Conservation (phyloP, 2,329 filamentous ascomycete genomes). For the Hypoxylon sp. region DNA sequence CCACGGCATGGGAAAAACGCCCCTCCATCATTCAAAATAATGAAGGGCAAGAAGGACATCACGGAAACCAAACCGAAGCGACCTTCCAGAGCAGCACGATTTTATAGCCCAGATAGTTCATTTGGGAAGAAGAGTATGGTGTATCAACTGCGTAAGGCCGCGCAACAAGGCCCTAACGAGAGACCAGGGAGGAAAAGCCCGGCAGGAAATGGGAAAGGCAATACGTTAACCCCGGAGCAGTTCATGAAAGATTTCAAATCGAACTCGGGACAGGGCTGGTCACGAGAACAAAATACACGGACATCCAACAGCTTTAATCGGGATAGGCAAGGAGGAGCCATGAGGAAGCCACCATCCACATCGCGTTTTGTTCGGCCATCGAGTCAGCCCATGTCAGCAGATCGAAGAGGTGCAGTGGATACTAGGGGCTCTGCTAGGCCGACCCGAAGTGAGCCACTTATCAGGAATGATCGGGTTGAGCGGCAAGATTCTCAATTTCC, state of each 20-base stretch:
- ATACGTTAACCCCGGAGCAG: conserved; percentile 11
- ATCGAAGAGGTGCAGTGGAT: background rate
- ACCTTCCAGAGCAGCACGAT: conserved; percentile 59
- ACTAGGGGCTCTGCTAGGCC: background rate
- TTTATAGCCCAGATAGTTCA: conserved; percentile 56
- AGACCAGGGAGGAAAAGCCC: background rate
- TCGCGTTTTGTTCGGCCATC: background rate
- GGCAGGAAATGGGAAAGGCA: background rate
- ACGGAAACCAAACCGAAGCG: conserved; percentile 51
- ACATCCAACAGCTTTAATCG: background rate
- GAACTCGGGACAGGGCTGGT: background rate
- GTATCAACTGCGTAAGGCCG: conserved; percentile 56
- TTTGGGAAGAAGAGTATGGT: conserved; percentile 66
- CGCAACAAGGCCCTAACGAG: conserved; percentile 46
- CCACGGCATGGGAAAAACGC: conserved; percentile 22
- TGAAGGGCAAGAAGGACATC: conserved; percentile 62
- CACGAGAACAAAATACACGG: background rate
- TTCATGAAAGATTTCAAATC: conserved; percentile 30
- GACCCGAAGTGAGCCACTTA: background rate
- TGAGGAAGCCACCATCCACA: background rate
- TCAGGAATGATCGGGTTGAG: background rate
- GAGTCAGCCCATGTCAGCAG: background rate
- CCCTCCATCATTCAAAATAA: conserved; percentile 46
- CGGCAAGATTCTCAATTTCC: background rate
- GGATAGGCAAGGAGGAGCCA: background rate